Evolutionary conservation across 176 grass and related monocot species (phyloP).

Genomic region (Chloris gayana): DNA sequence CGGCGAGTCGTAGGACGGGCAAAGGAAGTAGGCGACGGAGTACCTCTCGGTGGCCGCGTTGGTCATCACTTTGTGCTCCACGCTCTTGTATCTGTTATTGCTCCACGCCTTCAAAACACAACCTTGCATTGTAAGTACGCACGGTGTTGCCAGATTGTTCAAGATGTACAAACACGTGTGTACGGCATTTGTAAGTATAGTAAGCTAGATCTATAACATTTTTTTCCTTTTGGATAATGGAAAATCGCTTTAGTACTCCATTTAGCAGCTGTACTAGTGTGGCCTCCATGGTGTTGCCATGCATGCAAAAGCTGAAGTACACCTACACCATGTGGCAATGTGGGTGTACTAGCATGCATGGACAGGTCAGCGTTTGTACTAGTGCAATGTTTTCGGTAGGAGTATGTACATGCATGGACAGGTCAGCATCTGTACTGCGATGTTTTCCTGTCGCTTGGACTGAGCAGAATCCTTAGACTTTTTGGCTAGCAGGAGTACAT

Average conservation of each 20-base stretch:
- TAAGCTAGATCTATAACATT: neutral
- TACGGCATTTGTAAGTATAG: neutral
- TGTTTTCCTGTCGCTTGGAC: slow-evolving; percentile 36
- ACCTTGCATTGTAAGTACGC: neutral
- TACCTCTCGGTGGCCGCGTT: slow-evolving; percentile 64
- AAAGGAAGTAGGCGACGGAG: slow-evolving; percentile 82
- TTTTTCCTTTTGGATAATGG: neutral
- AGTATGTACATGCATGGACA: neutral
- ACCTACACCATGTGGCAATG: slow-evolving; percentile 28
- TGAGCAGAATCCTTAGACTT: neutral
- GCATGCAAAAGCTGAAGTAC: slow-evolving; percentile 37
- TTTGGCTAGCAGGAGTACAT: slow-evolving; percentile 12
- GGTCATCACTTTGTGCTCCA: slow-evolving; percentile 78
- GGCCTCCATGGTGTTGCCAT: neutral
- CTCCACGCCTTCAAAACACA: slow-evolving; percentile 76
- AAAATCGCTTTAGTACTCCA: neutral
- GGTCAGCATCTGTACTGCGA: neutral
- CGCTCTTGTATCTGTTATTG: slow-evolving; percentile 89
- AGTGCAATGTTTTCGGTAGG: neutral
- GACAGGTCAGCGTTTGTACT: slow-evolving; percentile 5
- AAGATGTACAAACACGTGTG: neutral
- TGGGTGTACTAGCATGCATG: neutral
- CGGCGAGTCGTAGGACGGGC: slow-evolving; percentile 72
- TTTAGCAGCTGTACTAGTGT: slow-evolving; percentile 4
- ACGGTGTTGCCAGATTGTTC: slow-evolving; percentile 8